Evolutionary conservation across 2,329 filamentous ascomycete genomes (phyloP), one percentile per base, ranked within the genome.

Genomic region (Biscogniauxia marginata): DNA sequence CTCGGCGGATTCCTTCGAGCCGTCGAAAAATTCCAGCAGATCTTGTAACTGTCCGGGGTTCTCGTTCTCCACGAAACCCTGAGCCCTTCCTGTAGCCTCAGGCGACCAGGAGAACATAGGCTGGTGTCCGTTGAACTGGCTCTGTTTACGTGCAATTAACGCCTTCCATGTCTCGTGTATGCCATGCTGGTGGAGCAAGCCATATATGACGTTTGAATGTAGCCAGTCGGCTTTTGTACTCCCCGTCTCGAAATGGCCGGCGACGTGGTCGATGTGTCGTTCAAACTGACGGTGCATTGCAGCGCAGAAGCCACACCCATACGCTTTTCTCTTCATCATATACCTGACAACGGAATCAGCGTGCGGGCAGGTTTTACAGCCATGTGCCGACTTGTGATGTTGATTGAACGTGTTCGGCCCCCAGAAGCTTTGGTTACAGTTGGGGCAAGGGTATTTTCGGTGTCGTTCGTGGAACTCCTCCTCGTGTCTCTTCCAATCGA

Each of bases 401-500:
- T 87, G 84, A 62, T 86, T 85, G 71, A 88, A 87, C 4, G 84
- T 85, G 68, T 87, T 87, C 62, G 84, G 83, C 8, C 84, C 84
- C 78, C 84, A 86, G 71, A 88, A 87, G 66, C 84, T 84, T 64
- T 85, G 83, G 70, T 87, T 86, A 72, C 86, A 88, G 62, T 85
- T 84, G 5, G 85, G 84, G 65, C 85, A 88, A 11, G 84, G 84
- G 69, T 86, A 88, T 66, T 86, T 87, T 60, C 85, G 82, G 75
- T 84, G 84, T 53, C 85, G 83, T 74, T 88, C 85, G 71, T 88
- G 85, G 65, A 87, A 87, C 70, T 87, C 84, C 64, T 87, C 85
- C 68, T 88, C 84, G 70, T 89, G 86, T 25, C 84, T 80, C 70
- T 87, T 87, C 86, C 83, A 89, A 69, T 88, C 84, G 60, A 86